Evolutionary conservation across 768 basidiomycete genomes (phyloP).

Genomic region (Hydnomerulius pinastri): DNA sequence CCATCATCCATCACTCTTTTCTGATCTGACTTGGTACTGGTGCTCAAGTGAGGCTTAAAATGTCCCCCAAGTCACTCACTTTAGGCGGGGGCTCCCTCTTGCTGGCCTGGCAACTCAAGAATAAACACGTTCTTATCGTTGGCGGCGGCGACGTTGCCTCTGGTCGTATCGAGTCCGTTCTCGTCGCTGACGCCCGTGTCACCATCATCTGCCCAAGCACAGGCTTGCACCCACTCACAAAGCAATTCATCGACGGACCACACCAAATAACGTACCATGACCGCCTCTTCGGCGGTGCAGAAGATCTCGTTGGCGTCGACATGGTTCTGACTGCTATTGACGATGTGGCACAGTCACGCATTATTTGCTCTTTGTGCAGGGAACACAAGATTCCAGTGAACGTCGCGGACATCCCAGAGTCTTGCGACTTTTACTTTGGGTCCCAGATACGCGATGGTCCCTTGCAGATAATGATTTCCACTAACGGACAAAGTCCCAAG

Average conservation of each 20-base stretch:
- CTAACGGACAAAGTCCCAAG: slow-evolving; percentile 90
- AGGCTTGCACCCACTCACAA: slow-evolving; percentile 65
- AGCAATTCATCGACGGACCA: slow-evolving; percentile 47
- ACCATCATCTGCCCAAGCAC: slow-evolving; percentile 72
- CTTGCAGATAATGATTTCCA: slow-evolving; percentile 94
- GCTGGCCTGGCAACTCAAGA: slow-evolving; percentile 90
- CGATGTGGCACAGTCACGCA: slow-evolving; percentile 67
- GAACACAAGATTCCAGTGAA: slow-evolving; percentile 81
- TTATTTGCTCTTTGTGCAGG: slow-evolving; percentile 73
- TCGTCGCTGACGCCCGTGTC: slow-evolving; percentile 77
- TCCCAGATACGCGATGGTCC: slow-evolving; percentile 89
- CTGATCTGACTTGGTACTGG: too few relatives aligned
- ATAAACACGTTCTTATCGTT: slow-evolving; percentile 83
- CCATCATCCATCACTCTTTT: not conserved
- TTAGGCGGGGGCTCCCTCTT: slow-evolving; percentile 73
- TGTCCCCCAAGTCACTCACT: slow-evolving; percentile 13
- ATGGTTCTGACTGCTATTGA: slow-evolving; percentile 96
- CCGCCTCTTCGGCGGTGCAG: slow-evolving; percentile 61
- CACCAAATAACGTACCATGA: slow-evolving; percentile 66
- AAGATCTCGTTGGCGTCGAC: slow-evolving; percentile 70
- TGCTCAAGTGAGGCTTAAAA: not conserved
- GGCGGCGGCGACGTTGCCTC: slow-evolving; percentile 95
- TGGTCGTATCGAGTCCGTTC: slow-evolving; percentile 82
- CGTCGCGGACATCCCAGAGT: slow-evolving; percentile 92
- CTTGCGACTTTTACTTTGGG: slow-evolving; percentile 99